Evolutionary conservation across 1,139 yeast genomes (phyloP).

Genomic region (Taiozyma sp.): DNA sequence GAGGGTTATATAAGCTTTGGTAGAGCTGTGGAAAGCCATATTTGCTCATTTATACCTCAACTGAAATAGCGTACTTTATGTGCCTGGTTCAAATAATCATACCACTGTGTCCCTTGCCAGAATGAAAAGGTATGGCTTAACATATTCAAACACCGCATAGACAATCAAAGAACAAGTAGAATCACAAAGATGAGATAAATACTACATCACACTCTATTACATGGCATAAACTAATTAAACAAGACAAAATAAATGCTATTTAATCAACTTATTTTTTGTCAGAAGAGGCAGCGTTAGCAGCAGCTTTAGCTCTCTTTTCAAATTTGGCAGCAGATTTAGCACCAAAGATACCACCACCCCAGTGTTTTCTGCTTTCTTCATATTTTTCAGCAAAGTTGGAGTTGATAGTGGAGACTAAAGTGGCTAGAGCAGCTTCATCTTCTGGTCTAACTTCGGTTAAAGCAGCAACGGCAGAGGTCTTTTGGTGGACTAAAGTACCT

Average conservation of each 20-base stretch:
- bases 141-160: too few species aligned
- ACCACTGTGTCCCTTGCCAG: not conserved
- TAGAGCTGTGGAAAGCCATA: not conserved
- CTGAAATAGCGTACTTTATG: not conserved
- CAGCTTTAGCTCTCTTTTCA: constrained; percentile 49
- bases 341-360: constrained; percentile 99
- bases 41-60: not conserved
- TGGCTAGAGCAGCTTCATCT: constrained; percentile 91
- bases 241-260: not conserved
- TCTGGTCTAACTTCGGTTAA: constrained; percentile 88
- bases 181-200: not conserved
- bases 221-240: not conserved
- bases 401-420: constrained; percentile 86
- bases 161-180: not conserved
- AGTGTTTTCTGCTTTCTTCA: constrained; percentile 95
- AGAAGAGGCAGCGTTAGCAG: constrained; percentile 25
- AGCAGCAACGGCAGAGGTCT: constrained; percentile 95
- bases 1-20: too few species aligned
- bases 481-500: constrained; percentile 94
- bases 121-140: not conserved
- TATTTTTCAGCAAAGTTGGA: constrained; percentile 89
- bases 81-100: not conserved
- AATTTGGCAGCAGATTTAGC: constrained; percentile 81
- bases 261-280: constrained; percentile 3
- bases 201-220: not conserved